Conservation (phyloP, 495 filamentous ascomycete species). For the Talaromyces thailandensis region DNA sequence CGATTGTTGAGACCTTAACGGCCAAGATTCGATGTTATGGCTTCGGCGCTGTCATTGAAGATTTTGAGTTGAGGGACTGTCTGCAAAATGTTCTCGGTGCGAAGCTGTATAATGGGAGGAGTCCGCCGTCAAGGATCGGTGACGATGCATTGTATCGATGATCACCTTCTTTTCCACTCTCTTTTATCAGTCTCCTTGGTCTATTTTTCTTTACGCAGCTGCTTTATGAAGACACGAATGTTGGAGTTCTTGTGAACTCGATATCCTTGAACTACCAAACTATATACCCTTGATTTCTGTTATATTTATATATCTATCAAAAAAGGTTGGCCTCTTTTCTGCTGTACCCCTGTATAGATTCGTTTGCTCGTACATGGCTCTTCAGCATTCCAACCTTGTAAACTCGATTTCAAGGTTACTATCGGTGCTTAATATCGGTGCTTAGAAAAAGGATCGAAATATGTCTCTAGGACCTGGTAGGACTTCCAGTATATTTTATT, state of each 20-base stretch:
- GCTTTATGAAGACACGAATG: not conserved
- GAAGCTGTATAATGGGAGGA: slow-evolving; percentile 42
- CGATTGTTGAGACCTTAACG: slow-evolving; percentile 61
- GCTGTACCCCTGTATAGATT: not conserved
- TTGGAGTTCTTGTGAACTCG: not conserved
- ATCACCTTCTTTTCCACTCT: not conserved
- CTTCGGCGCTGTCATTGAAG: slow-evolving; percentile 61
- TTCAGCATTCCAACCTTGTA: not conserved
- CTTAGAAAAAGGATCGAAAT: too few species aligned
- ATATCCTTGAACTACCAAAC: not conserved
- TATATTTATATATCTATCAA: not conserved
- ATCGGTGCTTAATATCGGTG: not conserved
- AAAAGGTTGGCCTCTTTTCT: not conserved
- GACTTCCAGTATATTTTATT: not conserved
- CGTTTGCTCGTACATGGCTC: not conserved
- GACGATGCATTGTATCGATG: slow-evolving; percentile 33
- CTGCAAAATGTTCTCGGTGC: slow-evolving; percentile 61
- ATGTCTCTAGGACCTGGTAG: too few species aligned
- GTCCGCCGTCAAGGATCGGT: slow-evolving; percentile 8
- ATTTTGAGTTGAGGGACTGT: slow-evolving; percentile 86
- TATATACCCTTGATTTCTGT: not conserved
- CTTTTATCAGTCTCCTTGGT: not conserved
- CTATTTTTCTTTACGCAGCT: not conserved
- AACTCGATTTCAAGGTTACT: too few species aligned
- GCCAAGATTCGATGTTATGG: slow-evolving; percentile 89